These are phyloP conservation scores for Xylariaceae sp. DNA, from an alignment of 2,329 filamentous ascomycete genomes.

Conservation along the genomic window DNA sequence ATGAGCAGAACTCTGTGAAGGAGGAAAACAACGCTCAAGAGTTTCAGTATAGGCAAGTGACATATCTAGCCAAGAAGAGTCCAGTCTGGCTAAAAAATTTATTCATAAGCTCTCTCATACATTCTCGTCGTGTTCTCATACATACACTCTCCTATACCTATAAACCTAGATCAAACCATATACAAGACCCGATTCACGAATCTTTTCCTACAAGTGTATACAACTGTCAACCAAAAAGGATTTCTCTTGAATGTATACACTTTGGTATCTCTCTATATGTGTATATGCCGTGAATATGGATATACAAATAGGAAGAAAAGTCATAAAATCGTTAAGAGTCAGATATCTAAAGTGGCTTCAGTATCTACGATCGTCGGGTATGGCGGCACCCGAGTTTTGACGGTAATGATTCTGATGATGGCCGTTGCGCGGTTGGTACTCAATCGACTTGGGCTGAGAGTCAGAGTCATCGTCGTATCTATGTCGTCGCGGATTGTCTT, in stretches of 20 bases:
- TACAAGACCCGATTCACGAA: not conserved
- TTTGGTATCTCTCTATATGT: constrained; percentile 22
- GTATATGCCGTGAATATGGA: not conserved
- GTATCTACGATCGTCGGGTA: constrained; percentile 6
- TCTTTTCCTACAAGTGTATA: not conserved
- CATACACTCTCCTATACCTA: not conserved
- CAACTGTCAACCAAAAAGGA: not conserved
- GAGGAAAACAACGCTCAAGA: too few relatives aligned
- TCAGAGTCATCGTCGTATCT: constrained; percentile 23
- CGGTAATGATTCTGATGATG: constrained; percentile 22
- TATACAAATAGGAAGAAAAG: constrained; percentile 3
- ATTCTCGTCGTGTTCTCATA: not conserved
- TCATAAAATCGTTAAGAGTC: not conserved
- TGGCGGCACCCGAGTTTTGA: constrained; percentile 15
- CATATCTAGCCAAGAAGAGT: too few relatives aligned
- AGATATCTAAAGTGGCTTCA: not conserved
- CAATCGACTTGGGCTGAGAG: constrained; percentile 23
- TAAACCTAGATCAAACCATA: not conserved
- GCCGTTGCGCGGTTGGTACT: constrained; percentile 20
- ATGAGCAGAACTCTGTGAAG: too few relatives aligned
- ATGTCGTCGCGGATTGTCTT: constrained; percentile 27
- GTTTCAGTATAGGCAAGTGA: too few relatives aligned
- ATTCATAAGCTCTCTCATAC: too few relatives aligned
- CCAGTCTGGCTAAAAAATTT: too few relatives aligned
- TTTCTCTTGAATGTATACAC: constrained; percentile 8